A percentile compares a stretch with the other conserved stretches of the same genome.
These are phyloP conservation scores for Melanomma pulvis-pyrius DNA, from an alignment of 495 filamentous ascomycete genomes.

Conservation along the genomic window DNA sequence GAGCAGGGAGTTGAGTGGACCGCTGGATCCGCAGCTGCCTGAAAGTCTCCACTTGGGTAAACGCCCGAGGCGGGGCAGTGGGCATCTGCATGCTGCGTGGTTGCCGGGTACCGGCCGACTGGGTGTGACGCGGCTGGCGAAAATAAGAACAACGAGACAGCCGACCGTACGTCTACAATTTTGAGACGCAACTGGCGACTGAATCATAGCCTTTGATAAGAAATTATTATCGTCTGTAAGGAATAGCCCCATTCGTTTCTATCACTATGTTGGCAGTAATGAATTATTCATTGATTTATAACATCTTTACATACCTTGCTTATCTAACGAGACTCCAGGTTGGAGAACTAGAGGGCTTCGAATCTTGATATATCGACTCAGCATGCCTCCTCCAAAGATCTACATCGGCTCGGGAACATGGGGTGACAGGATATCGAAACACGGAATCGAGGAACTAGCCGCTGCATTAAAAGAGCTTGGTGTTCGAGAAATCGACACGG, in stretches of 20 bases:
- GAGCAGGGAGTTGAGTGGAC: not conserved
- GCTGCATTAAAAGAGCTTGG: not conserved
- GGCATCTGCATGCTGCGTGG: not conserved
- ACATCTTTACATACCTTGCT: too few species aligned
- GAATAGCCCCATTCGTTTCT: too few species aligned
- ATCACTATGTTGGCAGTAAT: too few species aligned
- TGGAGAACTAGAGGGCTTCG: too few species aligned
- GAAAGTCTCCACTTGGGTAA: not conserved
- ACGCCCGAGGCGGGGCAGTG: not conserved
- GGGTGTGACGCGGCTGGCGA: not conserved
- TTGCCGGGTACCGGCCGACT: not conserved
- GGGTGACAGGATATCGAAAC: not conserved
- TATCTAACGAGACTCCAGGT: too few species aligned
- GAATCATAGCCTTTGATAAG: too few species aligned
- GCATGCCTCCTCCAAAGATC: constrained; percentile 6
- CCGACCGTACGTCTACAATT: not conserved
- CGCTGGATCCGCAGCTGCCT: not conserved
- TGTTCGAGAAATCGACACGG: constrained; percentile 5
- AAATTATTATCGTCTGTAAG: too few species aligned
- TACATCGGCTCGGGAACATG: not conserved
- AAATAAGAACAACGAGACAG: not conserved
- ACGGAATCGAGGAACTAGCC: not conserved
- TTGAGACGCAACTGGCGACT: not conserved
- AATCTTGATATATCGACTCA: not conserved
- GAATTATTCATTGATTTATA: too few species aligned